A percentile compares a stretch with the other conserved stretches of the same genome.
phyloP scores from a whole-genome alignment of 2,329 filamentous ascomycete genomes.

The Fusarium armeniacum region DNA sequence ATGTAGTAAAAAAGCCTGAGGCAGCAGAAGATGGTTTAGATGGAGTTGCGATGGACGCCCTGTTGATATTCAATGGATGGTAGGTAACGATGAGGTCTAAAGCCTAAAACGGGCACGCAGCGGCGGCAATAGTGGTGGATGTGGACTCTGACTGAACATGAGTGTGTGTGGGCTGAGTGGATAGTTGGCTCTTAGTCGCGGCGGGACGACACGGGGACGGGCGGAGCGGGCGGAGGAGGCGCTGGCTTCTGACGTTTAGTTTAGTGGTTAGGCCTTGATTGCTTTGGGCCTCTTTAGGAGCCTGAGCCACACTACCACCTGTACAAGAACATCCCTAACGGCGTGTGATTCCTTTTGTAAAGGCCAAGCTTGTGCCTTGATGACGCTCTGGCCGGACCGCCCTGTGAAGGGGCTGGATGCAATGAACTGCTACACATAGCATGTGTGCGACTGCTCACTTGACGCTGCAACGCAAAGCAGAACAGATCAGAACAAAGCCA shows the following conservation, averaged over 20 bases:
- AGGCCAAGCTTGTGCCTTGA: constrained; percentile 23
- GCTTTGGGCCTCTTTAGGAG: constrained; percentile 39
- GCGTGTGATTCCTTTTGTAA: constrained; percentile 28
- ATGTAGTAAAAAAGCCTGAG: constrained; percentile 40
- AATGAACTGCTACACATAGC: constrained; percentile 25
- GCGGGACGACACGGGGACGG: constrained; percentile 44
- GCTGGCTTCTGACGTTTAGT: constrained; percentile 39
- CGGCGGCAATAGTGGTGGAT: constrained; percentile 43
- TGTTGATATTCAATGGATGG: constrained; percentile 49
- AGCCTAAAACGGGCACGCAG: constrained; percentile 41
- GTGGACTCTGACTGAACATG: constrained; percentile 42
- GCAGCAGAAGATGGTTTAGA: constrained; percentile 37
- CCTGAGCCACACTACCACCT: constrained; percentile 43
- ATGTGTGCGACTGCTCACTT: constrained; percentile 43
- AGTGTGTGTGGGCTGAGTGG: constrained; percentile 47
- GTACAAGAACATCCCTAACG: constrained; percentile 10
- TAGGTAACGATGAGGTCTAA: constrained; percentile 39
- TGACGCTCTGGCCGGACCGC: constrained; percentile 42
- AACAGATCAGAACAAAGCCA: constrained; percentile 36
- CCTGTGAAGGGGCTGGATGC: constrained; percentile 43
- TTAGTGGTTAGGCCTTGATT: constrained; percentile 30
- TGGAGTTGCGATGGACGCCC: constrained; percentile 44
- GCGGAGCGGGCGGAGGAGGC: constrained; percentile 42
- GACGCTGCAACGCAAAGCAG: constrained; percentile 25
- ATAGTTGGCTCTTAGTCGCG: constrained; percentile 44